These are phyloP conservation scores for Populus hybrid DNA, from an alignment of 441 rosid species.

Conservation along the genomic window DNA sequence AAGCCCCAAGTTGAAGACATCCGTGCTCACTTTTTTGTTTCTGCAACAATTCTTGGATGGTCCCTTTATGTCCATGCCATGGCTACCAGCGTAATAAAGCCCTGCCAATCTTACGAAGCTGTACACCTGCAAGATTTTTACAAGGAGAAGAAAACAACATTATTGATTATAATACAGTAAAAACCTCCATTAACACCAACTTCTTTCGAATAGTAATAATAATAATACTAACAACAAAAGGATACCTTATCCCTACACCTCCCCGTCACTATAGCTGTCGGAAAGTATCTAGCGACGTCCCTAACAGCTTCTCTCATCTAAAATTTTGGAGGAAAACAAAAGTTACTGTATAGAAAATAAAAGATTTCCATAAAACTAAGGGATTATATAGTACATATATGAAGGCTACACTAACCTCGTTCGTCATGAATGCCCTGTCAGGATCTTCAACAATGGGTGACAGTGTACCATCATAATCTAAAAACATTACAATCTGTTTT, in stretches of 20 bases:
- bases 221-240: neutral
- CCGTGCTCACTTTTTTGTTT: conserved; percentile 41
- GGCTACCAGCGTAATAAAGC: conserved; percentile 95
- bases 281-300: conserved; percentile 56
- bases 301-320: conserved; percentile 81
- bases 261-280: conserved; percentile 89
- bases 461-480: conserved; percentile 91
- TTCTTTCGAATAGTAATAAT: neutral
- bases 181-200: neutral
- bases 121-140: conserved; percentile 47
- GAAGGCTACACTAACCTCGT: conserved; percentile 38
- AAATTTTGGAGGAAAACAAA: neutral
- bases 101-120: conserved; percentile 73
- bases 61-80: conserved; percentile 97
- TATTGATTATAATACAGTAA: neutral
- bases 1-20: neutral
- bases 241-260: conserved; percentile 90
- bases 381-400: neutral
- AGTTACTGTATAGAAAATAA: neutral
- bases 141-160: neutral
- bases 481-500: conserved; percentile 83
- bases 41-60: conserved; percentile 51
- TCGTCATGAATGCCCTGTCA: conserved; percentile 84
- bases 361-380: neutral
- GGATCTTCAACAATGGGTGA: conserved; percentile 92